Conservation (phyloP, 1,139 yeast genomes). For the Pichia sp. region DNA sequence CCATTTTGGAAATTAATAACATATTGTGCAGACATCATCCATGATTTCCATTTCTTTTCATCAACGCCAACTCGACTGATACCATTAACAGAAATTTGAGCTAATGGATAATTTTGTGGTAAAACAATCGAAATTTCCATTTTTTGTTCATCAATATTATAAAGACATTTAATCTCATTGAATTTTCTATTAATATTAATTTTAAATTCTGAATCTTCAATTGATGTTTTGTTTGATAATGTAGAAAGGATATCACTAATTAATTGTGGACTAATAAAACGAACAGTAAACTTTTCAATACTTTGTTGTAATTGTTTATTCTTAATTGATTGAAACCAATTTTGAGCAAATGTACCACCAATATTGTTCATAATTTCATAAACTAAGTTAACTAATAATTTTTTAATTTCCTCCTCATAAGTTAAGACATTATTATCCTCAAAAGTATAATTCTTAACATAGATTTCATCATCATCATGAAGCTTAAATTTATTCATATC, state of each 20-base stretch:
- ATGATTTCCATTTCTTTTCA: constrained; percentile 91
- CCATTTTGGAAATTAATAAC: constrained; percentile 72
- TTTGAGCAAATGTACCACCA: constrained; percentile 57
- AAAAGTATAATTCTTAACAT: constrained; percentile 17
- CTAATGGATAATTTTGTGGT: constrained; percentile 70
- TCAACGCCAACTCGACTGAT: constrained; percentile 80
- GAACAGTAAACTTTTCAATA: constrained; percentile 58
- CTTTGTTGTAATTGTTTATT: constrained; percentile 50
- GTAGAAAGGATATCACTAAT: constrained; percentile 47
- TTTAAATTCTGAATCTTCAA: constrained; percentile 50
- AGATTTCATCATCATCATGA: constrained; percentile 18
- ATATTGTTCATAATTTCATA: constrained; percentile 52
- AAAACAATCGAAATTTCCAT: constrained; percentile 72
- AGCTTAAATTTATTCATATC: constrained; percentile 36
- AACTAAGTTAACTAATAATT: constrained; percentile 48
- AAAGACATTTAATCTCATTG: constrained; percentile 67
- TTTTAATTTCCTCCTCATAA: constrained; percentile 33
- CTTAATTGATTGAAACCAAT: constrained; percentile 64
- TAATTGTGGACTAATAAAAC: constrained; percentile 58
- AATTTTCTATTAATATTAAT: constrained; percentile 57
- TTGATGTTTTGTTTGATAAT: constrained; percentile 29
- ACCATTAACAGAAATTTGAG: constrained; percentile 69
- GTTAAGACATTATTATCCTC: constrained; percentile 17
- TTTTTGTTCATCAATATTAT: constrained; percentile 81
- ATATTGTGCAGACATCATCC: constrained; percentile 87